Evolutionary conservation across 2,329 filamentous ascomycete species (phyloP).

Genomic region (Colletotrichum chlorophyti): DNA sequence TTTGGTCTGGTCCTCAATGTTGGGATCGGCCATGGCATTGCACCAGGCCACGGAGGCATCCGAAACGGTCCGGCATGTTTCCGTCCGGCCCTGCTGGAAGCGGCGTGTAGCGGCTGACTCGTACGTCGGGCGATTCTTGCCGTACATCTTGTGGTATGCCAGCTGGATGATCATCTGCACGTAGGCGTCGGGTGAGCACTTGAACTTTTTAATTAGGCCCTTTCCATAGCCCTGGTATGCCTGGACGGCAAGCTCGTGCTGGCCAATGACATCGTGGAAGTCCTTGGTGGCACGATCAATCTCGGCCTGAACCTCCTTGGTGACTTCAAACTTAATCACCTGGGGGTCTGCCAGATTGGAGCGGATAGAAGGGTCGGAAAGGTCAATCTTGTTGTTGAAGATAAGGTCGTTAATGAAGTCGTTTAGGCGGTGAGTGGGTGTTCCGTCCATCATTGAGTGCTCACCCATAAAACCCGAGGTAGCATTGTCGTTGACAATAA

Average conservation of each 20-base stretch:
- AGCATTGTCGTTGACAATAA: constrained; percentile 98
- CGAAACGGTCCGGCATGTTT: constrained; percentile 91
- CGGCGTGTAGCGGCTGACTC: constrained; percentile 94
- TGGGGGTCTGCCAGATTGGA: constrained; percentile 84
- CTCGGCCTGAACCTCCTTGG: constrained; percentile 74
- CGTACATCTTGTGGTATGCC: constrained; percentile 98
- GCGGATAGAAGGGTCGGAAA: constrained; percentile 78
- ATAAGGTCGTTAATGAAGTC: constrained; percentile 93
- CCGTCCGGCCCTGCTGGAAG: constrained; percentile 95
- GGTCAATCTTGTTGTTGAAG: constrained; percentile 92
- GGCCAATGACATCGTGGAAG: constrained; percentile 81
- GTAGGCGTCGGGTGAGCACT: constrained; percentile 95
- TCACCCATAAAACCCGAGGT: constrained; percentile 98
- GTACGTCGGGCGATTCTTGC: constrained; percentile 96
- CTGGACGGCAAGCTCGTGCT: constrained; percentile 92
- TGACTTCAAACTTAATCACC: constrained; percentile 79
- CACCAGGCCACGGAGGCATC: constrained; percentile 93
- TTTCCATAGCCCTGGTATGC: constrained; percentile 98
- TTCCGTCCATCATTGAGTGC: constrained; percentile 99
- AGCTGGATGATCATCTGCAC: constrained; percentile 99
- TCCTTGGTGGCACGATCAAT: constrained; percentile 80
- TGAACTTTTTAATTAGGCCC: constrained; percentile 99
- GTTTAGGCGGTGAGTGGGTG: constrained; percentile 94
- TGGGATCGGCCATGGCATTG: constrained; percentile 79
- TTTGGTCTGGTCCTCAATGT: constrained; percentile 67